These are phyloP conservation scores for Cladosporium sp. DNA, from an alignment of 2,329 filamentous ascomycete genomes.

Conservation along the genomic window DNA sequence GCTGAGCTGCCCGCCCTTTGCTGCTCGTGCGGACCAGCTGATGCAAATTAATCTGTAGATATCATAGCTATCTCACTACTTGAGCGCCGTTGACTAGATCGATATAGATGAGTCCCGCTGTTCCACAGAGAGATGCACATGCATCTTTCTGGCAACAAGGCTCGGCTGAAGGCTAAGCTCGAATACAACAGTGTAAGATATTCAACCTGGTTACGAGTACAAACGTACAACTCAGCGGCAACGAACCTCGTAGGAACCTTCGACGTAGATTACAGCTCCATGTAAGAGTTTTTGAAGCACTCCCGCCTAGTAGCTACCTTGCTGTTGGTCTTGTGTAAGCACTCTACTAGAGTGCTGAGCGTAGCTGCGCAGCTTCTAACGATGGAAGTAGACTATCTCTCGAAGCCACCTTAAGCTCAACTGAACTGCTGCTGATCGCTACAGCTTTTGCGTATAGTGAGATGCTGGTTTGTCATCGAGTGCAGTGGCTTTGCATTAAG, in stretches of 20 bases:
- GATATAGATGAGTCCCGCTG: neutral
- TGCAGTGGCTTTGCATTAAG: neutral
- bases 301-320: neutral
- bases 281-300: neutral
- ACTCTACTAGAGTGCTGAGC: no score
- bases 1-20: no score
- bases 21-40: no score
- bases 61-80: neutral
- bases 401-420: neutral
- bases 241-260: neutral
- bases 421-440: neutral
- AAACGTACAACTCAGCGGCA: neutral
- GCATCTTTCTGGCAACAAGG: neutral
- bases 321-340: neutral
- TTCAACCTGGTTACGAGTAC: neutral
- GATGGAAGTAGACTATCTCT: neutral
- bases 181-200: neutral
- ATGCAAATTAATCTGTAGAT: no score
- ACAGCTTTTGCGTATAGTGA: neutral
- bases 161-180: neutral
- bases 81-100: neutral
- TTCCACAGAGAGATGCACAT: neutral
- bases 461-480: neutral
- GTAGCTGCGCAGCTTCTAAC: no score
- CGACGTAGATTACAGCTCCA: neutral